These are phyloP conservation scores for Torrubiellomyces zombiae DNA, from an alignment of 2,329 filamentous ascomycete species.

Conservation along the genomic window DNA sequence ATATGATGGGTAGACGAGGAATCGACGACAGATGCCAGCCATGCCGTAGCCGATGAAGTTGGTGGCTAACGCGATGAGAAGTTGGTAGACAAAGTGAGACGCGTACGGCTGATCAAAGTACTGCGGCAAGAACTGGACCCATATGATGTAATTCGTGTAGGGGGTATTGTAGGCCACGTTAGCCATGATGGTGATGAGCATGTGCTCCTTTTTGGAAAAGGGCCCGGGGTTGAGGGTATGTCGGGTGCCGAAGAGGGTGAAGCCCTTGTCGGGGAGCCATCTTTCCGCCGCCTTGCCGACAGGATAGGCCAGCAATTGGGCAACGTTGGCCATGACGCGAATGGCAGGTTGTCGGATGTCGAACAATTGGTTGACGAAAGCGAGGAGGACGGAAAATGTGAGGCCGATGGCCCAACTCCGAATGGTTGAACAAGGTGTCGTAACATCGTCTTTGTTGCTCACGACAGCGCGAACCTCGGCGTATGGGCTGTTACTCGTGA, in stretches of 20 bases:
- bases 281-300: conserved; percentile 33
- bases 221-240: conserved; percentile 37
- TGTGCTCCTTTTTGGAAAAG: conserved; percentile 44
- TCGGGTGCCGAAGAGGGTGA: conserved; percentile 27
- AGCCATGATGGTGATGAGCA: conserved; percentile 45
- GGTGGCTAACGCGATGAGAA: conserved; percentile 36
- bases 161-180: conserved; percentile 38
- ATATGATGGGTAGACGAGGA: conserved; percentile 37
- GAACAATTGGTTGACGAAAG: conserved; percentile 40
- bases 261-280: conserved; percentile 31
- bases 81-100: conserved; percentile 33
- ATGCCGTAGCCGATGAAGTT: conserved; percentile 44
- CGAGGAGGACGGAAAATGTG: conserved; percentile 29
- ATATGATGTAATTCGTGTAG: conserved; percentile 39
- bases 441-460: conserved; percentile 35
- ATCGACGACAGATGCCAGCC: conserved; percentile 35
- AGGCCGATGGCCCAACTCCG: conserved; percentile 36
- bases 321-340: conserved; percentile 35
- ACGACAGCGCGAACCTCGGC: conserved; percentile 39
- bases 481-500: conserved; percentile 39
- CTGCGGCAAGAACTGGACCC: conserved; percentile 32
- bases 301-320: conserved; percentile 39
- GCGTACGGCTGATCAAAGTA: conserved; percentile 39
- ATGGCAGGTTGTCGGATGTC: conserved; percentile 39
- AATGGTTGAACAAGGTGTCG: conserved; percentile 33